A percentile compares a stretch with the other conserved stretches of the same genome.
These are phyloP conservation scores for Coelastrella sp. DNA, from an alignment of 139 green algal species.

Conservation along the genomic window DNA sequence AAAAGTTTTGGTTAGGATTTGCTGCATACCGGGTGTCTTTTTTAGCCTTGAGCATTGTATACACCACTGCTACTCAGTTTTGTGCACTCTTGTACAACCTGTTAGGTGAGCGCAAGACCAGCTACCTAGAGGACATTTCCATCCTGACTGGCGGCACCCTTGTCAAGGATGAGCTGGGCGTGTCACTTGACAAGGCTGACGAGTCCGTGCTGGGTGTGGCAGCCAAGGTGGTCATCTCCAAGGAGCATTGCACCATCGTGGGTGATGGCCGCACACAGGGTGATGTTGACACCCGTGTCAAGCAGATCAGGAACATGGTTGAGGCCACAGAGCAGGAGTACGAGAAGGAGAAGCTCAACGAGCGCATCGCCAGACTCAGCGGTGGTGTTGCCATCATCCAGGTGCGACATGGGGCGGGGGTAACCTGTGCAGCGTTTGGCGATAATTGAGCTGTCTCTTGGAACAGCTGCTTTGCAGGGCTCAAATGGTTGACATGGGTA, in stretches of 20 bases:
- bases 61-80: neutral
- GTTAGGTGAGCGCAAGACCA: conserved; percentile 95
- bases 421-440: too few species aligned
- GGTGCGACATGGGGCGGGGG: conserved; percentile 62
- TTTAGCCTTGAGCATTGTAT: neutral
- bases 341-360: conserved; percentile 99
- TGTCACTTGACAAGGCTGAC: conserved; percentile 93
- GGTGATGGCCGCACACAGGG: conserved; percentile 89
- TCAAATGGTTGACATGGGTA: too few species aligned
- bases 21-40: too few species aligned
- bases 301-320: conserved; percentile 96
- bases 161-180: conserved; percentile 98
- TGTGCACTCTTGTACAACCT: neutral
- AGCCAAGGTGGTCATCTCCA: conserved; percentile 91
- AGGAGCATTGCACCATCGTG: conserved; percentile 98
- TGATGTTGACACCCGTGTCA: conserved; percentile 92
- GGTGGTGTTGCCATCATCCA: conserved; percentile 99
- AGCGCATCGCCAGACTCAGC: conserved; percentile 96
- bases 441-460: too few species aligned
- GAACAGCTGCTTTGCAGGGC: too few species aligned
- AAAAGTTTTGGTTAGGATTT: too few species aligned
- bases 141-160: conserved; percentile 95
- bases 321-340: conserved; percentile 93
- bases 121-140: conserved; percentile 99
- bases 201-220: conserved; percentile 93